Evolutionary conservation across 345 rosid species (phyloP).

Genomic region (Dimocarpus longan): DNA sequence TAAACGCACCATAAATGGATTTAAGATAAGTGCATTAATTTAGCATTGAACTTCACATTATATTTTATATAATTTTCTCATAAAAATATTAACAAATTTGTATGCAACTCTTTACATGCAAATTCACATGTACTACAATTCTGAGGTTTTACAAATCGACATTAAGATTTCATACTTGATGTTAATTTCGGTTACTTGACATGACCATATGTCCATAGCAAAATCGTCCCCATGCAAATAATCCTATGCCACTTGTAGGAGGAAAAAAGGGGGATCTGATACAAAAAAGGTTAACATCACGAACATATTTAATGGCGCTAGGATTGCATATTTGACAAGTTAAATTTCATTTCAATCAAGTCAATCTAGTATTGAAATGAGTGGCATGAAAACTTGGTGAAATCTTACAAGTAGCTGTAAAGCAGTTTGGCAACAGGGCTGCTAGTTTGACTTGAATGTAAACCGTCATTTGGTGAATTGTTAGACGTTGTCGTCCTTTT

Average conservation of each 20-base stretch:
- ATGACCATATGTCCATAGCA: not conserved
- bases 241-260: not conserved
- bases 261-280: no score
- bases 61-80: no score
- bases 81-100: no score
- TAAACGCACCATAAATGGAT: no score
- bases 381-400: slow-evolving; percentile 16
- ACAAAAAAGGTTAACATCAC: not conserved
- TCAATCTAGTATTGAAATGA: slow-evolving; percentile 19
- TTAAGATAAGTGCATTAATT: no score
- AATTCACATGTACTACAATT: no score
- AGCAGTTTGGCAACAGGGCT: slow-evolving; percentile 11
- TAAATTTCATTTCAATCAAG: not conserved
- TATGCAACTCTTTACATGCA: no score
- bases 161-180: no score
- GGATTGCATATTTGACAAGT: slow-evolving; percentile 5
- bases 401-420: slow-evolving; percentile 16
- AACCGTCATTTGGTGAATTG: slow-evolving; percentile 1
- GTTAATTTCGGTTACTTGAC: not conserved
- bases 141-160: no score
- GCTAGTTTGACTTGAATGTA: slow-evolving; percentile 11
- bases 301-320: not conserved
- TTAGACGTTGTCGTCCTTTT: not conserved
- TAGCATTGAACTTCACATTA: no score
- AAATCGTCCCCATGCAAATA: not conserved